Evolutionary conservation across 805 yeast genomes (phyloP).

Genomic region (Candida quercuum): DNA sequence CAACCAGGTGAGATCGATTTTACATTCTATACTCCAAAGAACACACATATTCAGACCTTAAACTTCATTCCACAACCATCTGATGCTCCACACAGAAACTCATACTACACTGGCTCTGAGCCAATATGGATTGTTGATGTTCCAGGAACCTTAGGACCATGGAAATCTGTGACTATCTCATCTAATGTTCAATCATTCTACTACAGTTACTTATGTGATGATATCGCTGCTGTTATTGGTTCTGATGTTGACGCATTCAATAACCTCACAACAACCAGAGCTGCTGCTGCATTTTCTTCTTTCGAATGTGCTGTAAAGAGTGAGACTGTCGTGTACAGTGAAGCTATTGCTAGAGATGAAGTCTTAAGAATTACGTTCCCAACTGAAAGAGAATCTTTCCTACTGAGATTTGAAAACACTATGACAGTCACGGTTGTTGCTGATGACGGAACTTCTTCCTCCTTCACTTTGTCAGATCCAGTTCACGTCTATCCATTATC

Average conservation of each 20-base stretch:
- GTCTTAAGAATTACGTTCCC: background rate
- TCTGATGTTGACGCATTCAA: slow-evolving; percentile 2
- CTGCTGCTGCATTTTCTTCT: background rate
- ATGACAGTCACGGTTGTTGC: background rate
- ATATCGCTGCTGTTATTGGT: slow-evolving; percentile 1
- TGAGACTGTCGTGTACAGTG: background rate
- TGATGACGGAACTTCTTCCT: background rate
- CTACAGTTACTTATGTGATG: slow-evolving; percentile 2
- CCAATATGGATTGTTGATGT: slow-evolving; percentile 7
- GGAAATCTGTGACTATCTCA: slow-evolving; percentile 1
- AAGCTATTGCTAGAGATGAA: background rate
- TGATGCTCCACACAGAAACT: slow-evolving; percentile 5
- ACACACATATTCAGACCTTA: background rate
- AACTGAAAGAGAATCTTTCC: background rate
- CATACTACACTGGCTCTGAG: background rate
- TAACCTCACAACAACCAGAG: slow-evolving; percentile 2
- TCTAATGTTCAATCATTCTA: background rate
- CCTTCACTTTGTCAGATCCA: background rate
- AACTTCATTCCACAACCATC: slow-evolving; percentile 4
- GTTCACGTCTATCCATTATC: background rate
- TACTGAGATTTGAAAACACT: background rate
- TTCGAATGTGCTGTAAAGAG: background rate
- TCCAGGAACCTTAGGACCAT: slow-evolving; percentile 9
- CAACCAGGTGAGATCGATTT: slow-evolving; percentile 1
- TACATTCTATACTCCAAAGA: slow-evolving; percentile 3